Evolutionary conservation across 2,329 filamentous ascomycete species (phyloP), one percentile per base, ranked within the genome.

Genomic region (Chalaropsis ovoidea): DNA sequence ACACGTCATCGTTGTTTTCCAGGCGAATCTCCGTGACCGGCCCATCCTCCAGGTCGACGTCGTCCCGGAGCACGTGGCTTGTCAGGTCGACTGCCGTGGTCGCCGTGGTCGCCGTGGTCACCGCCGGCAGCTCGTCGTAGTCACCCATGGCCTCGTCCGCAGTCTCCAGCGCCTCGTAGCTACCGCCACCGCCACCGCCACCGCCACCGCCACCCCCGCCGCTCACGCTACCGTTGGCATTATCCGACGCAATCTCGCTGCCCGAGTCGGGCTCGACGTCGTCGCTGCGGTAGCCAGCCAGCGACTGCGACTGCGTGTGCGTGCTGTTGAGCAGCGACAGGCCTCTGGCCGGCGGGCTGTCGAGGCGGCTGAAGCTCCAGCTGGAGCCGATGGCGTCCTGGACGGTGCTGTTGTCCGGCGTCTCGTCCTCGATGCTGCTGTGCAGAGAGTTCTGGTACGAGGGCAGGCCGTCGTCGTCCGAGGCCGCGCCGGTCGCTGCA

Each of bases 391-490:
- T 67, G 17, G 74, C 72, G 47, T 71, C 72, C 42, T 72, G 63
- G n/a, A 67, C 49, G 69, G 70, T 67, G 73, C 61, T 52, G 45
- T 61, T 62, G 54, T 75, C 35, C 72, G 69, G 67, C 78, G 71
- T 77, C 69, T 82, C 80, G 54, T 82, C 79, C 67, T 81, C 80
- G 65, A 80, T 77, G 68, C 77, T 80, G 56, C 73, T 72, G 17
- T 76, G 78, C 31, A 79, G 71, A 22, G 69, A 69, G 17, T 70
- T 70, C 47, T 70, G 71, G 67, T 77, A 77, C 1, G 74, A 66
- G 1, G 75, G 75, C 3, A 73, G 70, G 2, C 71, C 73, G 8
- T 74, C 75, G 4, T 70, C 68, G 73, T 42, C 22, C 10, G 60
- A 63, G 13, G n/a, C n/a, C n/a, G n/a, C n/a, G n/a, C 47, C 62